Base-by-base conservation (phyloP, 2,329 filamentous ascomycete genomes). In the Triangularia verruculosa region DNA sequence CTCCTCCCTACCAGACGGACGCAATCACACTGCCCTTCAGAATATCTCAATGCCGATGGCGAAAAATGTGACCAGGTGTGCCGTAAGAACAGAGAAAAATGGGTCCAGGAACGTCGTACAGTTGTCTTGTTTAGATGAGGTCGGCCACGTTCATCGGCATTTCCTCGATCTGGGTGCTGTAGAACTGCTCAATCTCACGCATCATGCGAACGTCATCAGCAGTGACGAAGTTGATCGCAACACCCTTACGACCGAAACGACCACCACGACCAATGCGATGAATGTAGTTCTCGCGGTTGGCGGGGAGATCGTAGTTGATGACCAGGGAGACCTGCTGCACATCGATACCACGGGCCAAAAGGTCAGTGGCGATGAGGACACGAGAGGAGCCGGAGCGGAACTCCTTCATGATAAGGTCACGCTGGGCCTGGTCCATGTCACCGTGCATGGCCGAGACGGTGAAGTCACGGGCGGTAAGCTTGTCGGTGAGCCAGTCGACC, bases 331-430 rank as follows among this genome's bases (percentile, higher is more conserved):
- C 95, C 84, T 99, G 95, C 86, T 99, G 95, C 75, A 99, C 95
- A 81, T 99, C 95, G 82, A 99, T 99, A 89, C 95, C 95, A 90
- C 95, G 94, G 78, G 95, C 95, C 79, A 97, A 86, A 69, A 99
- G 87, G 78, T 99, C 95, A 70, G 95, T 99, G 80, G 95, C 93
- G 76, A 99, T 99, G 76, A 99, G 86, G 72, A 99, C 95, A 90
- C 95, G 93, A 70, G 93, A 97, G 78, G 93, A 97, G 72, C 95
- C 95, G 72, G 93, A 97, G 76, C 95, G 93, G 91, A 99, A 99
- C 85, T 99, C 95, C 89, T 99, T 97, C 95, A 99, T 99, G 81
- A 99, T 99, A 77, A 96, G 86, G 80, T 98, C 95, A 88, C 95
- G 93, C 86, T 98, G 93, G 75, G 82, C 83, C 85, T 97, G 93